These are phyloP conservation scores for Phytopythium helicoides DNA, from an alignment of 352 stramenopile species.

Conservation along the genomic window DNA sequence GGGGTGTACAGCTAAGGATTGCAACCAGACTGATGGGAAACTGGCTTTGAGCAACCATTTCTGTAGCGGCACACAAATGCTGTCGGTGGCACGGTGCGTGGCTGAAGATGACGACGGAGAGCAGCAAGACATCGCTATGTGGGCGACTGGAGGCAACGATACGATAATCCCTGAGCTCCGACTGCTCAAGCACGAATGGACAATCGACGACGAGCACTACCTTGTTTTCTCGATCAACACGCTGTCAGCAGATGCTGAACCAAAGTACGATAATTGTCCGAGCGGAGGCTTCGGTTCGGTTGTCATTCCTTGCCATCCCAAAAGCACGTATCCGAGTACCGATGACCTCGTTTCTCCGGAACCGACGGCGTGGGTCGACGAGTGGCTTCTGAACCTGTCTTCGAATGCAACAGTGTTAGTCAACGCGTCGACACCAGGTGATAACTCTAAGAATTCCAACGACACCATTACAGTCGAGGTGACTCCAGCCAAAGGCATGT, in stretches of 20 bases:
- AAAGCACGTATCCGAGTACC: neutral
- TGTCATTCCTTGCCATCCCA: conserved; percentile 29
- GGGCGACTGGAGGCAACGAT: conserved; percentile 4
- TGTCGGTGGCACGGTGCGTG: conserved; percentile 24
- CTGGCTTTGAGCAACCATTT: conserved; percentile 11
- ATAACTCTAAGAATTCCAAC: too few species aligned
- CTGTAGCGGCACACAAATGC: conserved; percentile 28
- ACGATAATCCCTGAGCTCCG: conserved; percentile 17
- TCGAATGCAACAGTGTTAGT: too few species aligned
- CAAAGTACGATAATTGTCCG: conserved; percentile 15
- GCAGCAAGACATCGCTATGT: conserved; percentile 11
- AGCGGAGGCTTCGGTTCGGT: conserved; percentile 20
- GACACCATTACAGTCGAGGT: neutral
- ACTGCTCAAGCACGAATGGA: conserved; percentile 11
- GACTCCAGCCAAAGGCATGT: neutral
- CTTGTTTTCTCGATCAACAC: conserved; percentile 20
- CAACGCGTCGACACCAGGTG: too few species aligned
- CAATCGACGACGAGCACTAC: conserved; percentile 12
- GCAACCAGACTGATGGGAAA: conserved; percentile 20
- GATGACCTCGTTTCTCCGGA: neutral
- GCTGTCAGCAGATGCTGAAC: neutral
- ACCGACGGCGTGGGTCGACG: neutral
- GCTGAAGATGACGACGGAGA: conserved; percentile 19
- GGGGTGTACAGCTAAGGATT: conserved; percentile 27
- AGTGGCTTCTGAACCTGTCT: neutral